A percentile compares a stretch with the other conserved stretches of the same genome.
These are phyloP conservation scores for Hibiscus tridactylites DNA, from an alignment of 345 rosid genomes.

Conservation along the genomic window DNA sequence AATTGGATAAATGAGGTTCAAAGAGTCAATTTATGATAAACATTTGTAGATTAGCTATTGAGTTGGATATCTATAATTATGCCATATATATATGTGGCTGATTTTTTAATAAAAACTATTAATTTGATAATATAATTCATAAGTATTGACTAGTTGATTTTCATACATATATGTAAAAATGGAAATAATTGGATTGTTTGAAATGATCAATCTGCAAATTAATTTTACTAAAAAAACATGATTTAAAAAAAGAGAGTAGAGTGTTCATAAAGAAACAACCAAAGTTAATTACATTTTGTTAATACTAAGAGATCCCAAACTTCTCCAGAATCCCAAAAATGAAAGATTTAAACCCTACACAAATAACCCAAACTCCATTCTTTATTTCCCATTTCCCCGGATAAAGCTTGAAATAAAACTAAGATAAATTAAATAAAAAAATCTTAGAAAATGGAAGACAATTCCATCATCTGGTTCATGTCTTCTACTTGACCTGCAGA, in stretches of 20 bases:
- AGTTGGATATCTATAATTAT: too few relatives aligned
- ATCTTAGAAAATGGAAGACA: slow-evolving; percentile 43
- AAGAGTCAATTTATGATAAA: too few relatives aligned
- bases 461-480: slow-evolving; percentile 52
- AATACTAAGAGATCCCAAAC: neutral
- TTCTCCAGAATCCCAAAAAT: neutral
- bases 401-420: neutral
- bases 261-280: neutral
- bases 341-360: neutral
- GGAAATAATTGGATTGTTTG: neutral
- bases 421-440: neutral
- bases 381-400: neutral
- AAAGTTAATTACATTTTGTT: slow-evolving; percentile 13
- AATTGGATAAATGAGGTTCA: too few relatives aligned
- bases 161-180: neutral
- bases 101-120: too few relatives aligned
- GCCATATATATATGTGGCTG: too few relatives aligned
- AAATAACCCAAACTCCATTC: too few relatives aligned
- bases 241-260: neutral
- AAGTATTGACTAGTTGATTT: too few relatives aligned
- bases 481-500: slow-evolving; percentile 43
- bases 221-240: neutral
- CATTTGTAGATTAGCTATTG: too few relatives aligned
- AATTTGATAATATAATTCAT: too few relatives aligned
- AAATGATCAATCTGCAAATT: neutral